phyloP scores from a whole-genome alignment of 2,329 filamentous ascomycete species.

The Epichloe festucae region DNA sequence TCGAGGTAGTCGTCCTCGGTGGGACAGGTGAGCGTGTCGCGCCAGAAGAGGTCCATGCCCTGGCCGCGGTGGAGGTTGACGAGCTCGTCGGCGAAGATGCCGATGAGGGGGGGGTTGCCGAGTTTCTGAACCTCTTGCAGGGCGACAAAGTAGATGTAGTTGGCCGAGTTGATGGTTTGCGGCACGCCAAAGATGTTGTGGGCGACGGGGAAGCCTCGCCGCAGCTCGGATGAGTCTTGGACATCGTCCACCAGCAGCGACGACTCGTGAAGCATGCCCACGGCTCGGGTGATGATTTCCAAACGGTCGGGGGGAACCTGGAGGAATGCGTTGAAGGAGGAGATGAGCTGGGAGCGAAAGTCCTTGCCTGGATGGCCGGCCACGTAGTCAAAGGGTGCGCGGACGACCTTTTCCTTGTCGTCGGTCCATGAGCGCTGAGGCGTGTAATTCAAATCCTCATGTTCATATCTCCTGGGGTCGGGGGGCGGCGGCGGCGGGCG shows the following conservation, averaged over 20 bases:
- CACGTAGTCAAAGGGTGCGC: conserved; percentile 72
- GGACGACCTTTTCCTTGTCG: conserved; percentile 65
- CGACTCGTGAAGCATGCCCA: conserved; percentile 77
- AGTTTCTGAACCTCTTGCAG: conserved; percentile 63
- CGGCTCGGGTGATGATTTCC: conserved; percentile 62
- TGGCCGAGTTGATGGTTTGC: conserved; percentile 83
- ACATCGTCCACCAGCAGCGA: conserved; percentile 80
- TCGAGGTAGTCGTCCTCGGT: conserved; percentile 85
- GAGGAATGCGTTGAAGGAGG: conserved; percentile 70
- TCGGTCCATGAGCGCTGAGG: conserved; percentile 47
- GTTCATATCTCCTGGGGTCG: conserved; percentile 39
- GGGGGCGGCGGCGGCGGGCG: conserved; percentile 24
- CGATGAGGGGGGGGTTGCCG: conserved; percentile 51
- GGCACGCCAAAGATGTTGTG: conserved; percentile 75
- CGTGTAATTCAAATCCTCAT: conserved; percentile 41
- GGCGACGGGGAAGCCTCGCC: conserved; percentile 68
- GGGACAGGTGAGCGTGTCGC: conserved; percentile 71
- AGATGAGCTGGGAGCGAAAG: conserved; percentile 67
- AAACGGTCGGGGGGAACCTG: conserved; percentile 58
- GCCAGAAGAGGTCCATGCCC: conserved; percentile 86
- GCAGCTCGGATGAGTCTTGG: conserved; percentile 65
- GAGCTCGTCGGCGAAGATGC: conserved; percentile 70
- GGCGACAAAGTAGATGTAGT: conserved; percentile 78
- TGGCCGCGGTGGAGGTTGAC: conserved; percentile 77
- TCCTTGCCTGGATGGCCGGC: conserved; percentile 71